phyloP scores from a whole-genome alignment of 495 filamentous ascomycete genomes.

The Mycothermus thermophilus region DNA sequence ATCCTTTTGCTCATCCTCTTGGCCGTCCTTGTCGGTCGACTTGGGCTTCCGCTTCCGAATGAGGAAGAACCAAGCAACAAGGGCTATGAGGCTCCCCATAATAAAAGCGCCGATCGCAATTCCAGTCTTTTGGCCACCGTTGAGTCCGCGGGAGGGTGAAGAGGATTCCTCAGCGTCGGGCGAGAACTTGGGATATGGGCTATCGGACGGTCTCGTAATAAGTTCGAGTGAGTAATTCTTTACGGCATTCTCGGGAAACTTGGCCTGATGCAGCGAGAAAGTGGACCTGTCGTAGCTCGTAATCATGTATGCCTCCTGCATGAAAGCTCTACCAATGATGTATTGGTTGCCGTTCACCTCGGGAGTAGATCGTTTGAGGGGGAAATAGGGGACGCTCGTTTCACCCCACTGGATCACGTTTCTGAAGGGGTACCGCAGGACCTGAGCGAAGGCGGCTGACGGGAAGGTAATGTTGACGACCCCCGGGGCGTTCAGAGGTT shows the following conservation, averaged over 20 bases:
- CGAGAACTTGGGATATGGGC: conserved; percentile 27
- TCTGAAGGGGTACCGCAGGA: conserved; percentile 43
- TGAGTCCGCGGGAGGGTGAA: conserved; percentile 29
- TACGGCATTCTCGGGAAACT: conserved; percentile 32
- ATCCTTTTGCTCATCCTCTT: conserved; percentile 16
- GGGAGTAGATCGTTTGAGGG: conserved; percentile 33
- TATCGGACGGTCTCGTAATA: conserved; percentile 34
- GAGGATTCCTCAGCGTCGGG: conserved; percentile 4
- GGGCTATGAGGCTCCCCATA: conserved; percentile 26
- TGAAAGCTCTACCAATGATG: conserved; percentile 54
- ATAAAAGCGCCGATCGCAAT: conserved; percentile 31
- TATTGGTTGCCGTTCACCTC: conserved; percentile 37
- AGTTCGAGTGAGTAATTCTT: conserved; percentile 33
- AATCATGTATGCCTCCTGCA: conserved; percentile 57
- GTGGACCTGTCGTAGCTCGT: conserved; percentile 49
- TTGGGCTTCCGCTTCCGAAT: conserved; percentile 17
- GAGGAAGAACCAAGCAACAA: conserved; percentile 21
- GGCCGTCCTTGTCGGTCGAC: conserved; percentile 9
- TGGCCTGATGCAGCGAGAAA: conserved; percentile 47
- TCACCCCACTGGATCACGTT: conserved; percentile 31
- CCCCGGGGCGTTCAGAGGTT: conserved; percentile 28
- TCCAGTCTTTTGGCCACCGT: conserved; percentile 23
- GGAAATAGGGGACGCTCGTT: conserved; percentile 45
- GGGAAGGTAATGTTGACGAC: conserved; percentile 50
- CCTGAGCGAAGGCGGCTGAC: conserved; percentile 48